These are phyloP conservation scores for Marasmius tenuissimus DNA, from an alignment of 1,284 basidiomycete genomes.

Conservation along the genomic window DNA sequence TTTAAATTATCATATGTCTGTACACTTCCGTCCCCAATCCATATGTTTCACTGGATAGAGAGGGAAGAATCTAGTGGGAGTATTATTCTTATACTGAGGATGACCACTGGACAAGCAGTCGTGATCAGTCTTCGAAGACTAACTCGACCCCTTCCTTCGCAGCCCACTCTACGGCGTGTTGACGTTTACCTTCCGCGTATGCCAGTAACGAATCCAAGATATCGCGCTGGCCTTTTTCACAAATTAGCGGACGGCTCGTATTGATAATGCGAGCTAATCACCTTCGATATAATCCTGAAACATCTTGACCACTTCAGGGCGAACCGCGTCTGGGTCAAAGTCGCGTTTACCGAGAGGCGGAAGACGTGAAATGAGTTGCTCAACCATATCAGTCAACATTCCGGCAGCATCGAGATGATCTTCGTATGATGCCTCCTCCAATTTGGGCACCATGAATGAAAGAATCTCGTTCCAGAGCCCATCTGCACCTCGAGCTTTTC, in stretches of 20 bases:
- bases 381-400: constrained; percentile 64
- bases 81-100: neutral
- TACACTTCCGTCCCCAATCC: too few species aligned
- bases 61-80: neutral
- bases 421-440: constrained; percentile 46
- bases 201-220: constrained; percentile 35
- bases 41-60: neutral
- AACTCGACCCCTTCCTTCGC: constrained; percentile 51
- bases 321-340: constrained; percentile 26
- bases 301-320: constrained; percentile 56
- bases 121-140: constrained; percentile 40
- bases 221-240: constrained; percentile 38
- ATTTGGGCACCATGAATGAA: constrained; percentile 34
- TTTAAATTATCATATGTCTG: too few species aligned
- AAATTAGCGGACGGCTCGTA: neutral
- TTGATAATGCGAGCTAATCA: constrained; percentile 29
- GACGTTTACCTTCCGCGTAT: constrained; percentile 46
- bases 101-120: too few species aligned
- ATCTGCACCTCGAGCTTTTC: constrained; percentile 52
- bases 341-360: constrained; percentile 26
- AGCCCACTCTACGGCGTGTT: constrained; percentile 44
- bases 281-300: constrained; percentile 59
- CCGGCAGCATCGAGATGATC: constrained; percentile 66
- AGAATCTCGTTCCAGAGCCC: constrained; percentile 63
- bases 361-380: constrained; percentile 53